Evolutionary conservation across 768 basidiomycete species (phyloP).

Genomic region (Antrodiella citrinella): DNA sequence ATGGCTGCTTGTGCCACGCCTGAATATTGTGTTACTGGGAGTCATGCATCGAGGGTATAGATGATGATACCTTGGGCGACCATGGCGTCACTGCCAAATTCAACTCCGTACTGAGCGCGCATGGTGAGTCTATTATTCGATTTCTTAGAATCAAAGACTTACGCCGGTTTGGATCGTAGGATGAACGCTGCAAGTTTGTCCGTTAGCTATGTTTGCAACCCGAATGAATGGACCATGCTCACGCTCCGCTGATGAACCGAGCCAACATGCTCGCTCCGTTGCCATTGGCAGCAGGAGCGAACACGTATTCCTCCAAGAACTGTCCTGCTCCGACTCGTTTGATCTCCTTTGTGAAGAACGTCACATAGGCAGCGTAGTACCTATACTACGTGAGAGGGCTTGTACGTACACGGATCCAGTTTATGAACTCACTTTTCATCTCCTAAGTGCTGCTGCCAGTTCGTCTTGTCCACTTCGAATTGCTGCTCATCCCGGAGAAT

Average conservation of each 20-base stretch:
- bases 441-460: constrained; percentile 43
- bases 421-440: constrained; percentile 37
- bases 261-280: constrained; percentile 26
- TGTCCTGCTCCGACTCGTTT: constrained; percentile 27
- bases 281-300: constrained; percentile 26
- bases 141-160: too few species aligned
- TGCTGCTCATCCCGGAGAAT: constrained; percentile 23
- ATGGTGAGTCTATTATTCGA: too few species aligned
- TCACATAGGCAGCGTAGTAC: constrained; percentile 22
- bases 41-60: neutral
- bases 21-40: constrained; percentile 8
- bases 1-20: constrained; percentile 45
- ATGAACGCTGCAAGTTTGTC: constrained; percentile 32
- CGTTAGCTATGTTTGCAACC: neutral
- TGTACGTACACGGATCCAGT: constrained; percentile 15
- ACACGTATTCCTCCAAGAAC: constrained; percentile 42
- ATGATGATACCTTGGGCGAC: constrained; percentile 35
- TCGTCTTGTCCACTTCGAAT: constrained; percentile 29
- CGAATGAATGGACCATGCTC: constrained; percentile 10
- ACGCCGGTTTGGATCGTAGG: constrained; percentile 54
- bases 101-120: constrained; percentile 43
- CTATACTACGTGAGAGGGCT: constrained; percentile 14
- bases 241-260: constrained; percentile 29
- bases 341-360: constrained; percentile 32
- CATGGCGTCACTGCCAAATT: constrained; percentile 43